These are phyloP conservation scores for Erucastrum elatum DNA, from an alignment of 345 rosid genomes.

Conservation along the genomic window DNA sequence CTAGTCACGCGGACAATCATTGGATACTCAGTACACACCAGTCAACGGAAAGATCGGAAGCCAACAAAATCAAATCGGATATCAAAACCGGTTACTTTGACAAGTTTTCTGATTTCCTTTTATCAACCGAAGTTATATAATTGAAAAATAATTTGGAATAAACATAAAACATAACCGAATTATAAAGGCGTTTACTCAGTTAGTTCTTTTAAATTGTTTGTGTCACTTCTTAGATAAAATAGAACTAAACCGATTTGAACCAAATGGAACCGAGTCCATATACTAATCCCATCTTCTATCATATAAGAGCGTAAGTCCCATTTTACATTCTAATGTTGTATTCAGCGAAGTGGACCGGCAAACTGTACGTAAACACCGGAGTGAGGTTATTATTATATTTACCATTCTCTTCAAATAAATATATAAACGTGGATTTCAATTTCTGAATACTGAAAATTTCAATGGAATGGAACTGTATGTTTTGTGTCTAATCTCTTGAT, in stretches of 20 bases:
- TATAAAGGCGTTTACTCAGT: background rate
- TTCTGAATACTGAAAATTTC: slow-evolving; percentile 1
- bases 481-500: background rate
- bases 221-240: background rate
- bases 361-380: background rate
- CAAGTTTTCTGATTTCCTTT: background rate
- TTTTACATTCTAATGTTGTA: background rate
- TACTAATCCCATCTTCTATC: slow-evolving; percentile 1
- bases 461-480: slow-evolving; percentile 30
- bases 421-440: background rate
- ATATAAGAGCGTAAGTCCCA: background rate
- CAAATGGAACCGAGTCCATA: background rate
- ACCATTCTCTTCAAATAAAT: background rate
- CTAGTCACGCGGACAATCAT: slow-evolving; percentile 21
- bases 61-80: background rate
- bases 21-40: background rate
- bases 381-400: background rate
- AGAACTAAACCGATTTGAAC: background rate
- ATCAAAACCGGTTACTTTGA: background rate
- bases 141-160: background rate
- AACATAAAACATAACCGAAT: background rate
- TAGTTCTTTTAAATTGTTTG: background rate
- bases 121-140: background rate
- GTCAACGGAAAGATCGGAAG: background rate
- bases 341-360: background rate